Conservation (phyloP, 306 rosid genomes). For the Vachellia pachyceras region DNA sequence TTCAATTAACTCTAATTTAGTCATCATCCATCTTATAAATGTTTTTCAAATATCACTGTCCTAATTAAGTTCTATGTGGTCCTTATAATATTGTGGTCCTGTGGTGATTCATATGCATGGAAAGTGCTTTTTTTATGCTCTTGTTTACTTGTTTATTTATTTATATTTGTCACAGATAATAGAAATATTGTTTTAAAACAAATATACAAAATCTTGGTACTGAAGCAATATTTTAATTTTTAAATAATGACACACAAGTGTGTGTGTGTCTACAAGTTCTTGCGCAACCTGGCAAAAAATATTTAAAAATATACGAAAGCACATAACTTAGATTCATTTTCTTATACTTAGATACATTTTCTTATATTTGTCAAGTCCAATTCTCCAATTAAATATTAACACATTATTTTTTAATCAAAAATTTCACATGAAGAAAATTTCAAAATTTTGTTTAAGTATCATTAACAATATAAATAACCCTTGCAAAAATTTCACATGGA, state of each 20-base stretch:
- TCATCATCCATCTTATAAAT: background rate
- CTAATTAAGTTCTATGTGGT: conserved; percentile 31
- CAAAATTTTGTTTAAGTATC: too few species aligned
- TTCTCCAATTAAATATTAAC: too few species aligned
- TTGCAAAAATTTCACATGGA: too few species aligned
- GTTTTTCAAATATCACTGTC: conserved; percentile 11
- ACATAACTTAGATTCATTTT: too few species aligned
- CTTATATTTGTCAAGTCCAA: too few species aligned
- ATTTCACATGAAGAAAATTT: too few species aligned
- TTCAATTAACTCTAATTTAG: background rate
- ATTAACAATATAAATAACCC: too few species aligned
- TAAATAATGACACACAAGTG: background rate
- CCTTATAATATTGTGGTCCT: background rate
- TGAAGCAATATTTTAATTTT: background rate
- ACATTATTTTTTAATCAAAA: too few species aligned
- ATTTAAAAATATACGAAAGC: too few species aligned
- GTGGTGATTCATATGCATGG: background rate
- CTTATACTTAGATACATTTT: too few species aligned
- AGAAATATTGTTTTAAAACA: background rate
- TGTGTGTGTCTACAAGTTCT: background rate
- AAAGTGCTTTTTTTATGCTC: background rate
- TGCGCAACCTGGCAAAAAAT: background rate
- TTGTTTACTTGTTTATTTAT: background rate
- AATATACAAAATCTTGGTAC: background rate
- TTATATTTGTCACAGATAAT: background rate